Evolutionary conservation across 371 early-diverging fungal species (phyloP).

Genomic region (Smittium mucronatum): DNA sequence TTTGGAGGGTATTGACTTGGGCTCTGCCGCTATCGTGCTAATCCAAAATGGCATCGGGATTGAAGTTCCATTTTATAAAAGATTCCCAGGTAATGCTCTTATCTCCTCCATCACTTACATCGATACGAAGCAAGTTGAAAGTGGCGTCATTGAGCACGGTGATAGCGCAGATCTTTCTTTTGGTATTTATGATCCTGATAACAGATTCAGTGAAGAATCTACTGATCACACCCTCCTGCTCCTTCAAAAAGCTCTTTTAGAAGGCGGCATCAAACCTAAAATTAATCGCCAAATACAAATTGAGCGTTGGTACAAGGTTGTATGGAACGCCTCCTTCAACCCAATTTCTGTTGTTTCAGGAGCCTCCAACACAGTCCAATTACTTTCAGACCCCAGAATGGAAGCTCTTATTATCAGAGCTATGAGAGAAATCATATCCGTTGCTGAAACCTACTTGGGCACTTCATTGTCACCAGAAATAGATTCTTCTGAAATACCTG

Average conservation of each 20-base stretch:
- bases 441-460: conserved; percentile 27
- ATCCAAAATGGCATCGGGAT: conserved; percentile 80
- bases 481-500: conserved; percentile 14
- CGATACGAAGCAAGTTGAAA: conserved; percentile 45
- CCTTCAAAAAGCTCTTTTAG: too few species aligned
- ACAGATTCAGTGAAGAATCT: background rate
- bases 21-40: conserved; percentile 50
- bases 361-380: conserved; percentile 43
- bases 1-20: conserved; percentile 43
- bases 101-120: conserved; percentile 61
- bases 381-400: conserved; percentile 33
- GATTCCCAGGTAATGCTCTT: conserved; percentile 54
- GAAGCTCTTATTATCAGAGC: conserved; percentile 33
- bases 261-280: conserved; percentile 30
- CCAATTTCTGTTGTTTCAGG: conserved; percentile 55
- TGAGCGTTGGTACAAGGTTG: conserved; percentile 66
- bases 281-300: conserved; percentile 46
- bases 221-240: background rate
- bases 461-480: conserved; percentile 16
- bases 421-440: conserved; percentile 48
- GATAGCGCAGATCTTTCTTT: conserved; percentile 19
- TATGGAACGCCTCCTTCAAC: conserved; percentile 71
- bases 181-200: conserved; percentile 35
- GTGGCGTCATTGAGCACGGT: conserved; percentile 45
- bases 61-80: conserved; percentile 46